Conservation (phyloP, 768 basidiomycete species). For the Tulasnella sp. region DNA sequence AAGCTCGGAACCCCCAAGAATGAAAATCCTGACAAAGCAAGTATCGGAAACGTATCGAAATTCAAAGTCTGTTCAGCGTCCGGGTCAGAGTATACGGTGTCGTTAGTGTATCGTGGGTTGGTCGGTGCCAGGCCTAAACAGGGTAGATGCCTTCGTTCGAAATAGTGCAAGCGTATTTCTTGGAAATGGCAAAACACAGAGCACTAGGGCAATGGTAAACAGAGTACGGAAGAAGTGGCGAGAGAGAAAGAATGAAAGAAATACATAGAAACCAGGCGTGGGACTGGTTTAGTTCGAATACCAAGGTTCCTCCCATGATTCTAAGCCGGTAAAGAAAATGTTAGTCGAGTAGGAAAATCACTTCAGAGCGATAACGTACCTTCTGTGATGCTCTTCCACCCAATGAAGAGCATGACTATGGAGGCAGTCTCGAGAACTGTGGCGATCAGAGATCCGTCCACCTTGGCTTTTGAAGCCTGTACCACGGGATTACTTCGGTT, state of each 20-base stretch:
- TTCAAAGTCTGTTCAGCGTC: not conserved
- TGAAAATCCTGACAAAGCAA: not conserved
- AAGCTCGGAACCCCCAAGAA: not conserved
- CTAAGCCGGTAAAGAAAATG: slow-evolving; percentile 32
- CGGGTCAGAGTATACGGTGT: not conserved
- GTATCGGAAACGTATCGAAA: not conserved
- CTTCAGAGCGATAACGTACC: slow-evolving; percentile 44
- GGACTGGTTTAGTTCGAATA: not conserved
- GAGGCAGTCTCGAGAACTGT: slow-evolving; percentile 78
- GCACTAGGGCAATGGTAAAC: slow-evolving; percentile 10
- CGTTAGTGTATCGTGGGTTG: not conserved
- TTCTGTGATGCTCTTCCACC: slow-evolving; percentile 90
- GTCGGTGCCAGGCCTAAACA: not conserved
- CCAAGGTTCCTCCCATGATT: slow-evolving; percentile 36
- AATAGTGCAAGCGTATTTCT: not conserved
- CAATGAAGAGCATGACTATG: slow-evolving; percentile 63
- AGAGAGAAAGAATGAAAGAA: not conserved
- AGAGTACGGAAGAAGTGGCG: not conserved
- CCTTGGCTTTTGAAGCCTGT: slow-evolving; percentile 49
- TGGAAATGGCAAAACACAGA: not conserved
- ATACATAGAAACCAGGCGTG: not conserved
- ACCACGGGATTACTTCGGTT: not conserved
- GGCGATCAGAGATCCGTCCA: slow-evolving; percentile 85
- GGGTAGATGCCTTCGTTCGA: not conserved
- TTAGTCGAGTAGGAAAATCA: not conserved